Percentiles rank a stretch among this genome's conserved stretches.
Conservation (phyloP, 2,329 filamentous ascomycete genomes). For the Bipolaris zeicola region DNA sequence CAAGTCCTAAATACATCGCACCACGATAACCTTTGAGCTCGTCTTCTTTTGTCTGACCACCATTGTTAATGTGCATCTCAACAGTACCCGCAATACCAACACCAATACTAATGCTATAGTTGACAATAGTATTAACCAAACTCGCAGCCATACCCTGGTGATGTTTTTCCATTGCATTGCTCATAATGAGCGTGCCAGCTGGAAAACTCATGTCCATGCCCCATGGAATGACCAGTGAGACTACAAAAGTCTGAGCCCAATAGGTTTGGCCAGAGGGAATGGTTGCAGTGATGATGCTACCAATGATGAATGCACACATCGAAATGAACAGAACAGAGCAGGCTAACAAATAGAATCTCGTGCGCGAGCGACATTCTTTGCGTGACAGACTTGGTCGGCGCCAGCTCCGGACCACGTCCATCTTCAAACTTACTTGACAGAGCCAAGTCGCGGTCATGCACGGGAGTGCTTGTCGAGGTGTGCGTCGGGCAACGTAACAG, state of each 20-base stretch:
- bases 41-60: constrained; percentile 35
- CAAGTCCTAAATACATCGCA: constrained; percentile 49
- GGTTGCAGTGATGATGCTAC: constrained; percentile 49
- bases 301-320: constrained; percentile 40
- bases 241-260: constrained; percentile 49
- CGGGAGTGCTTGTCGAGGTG: too few relatives aligned
- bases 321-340: constrained; percentile 38
- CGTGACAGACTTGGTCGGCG: too few relatives aligned
- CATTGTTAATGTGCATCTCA: constrained; percentile 47
- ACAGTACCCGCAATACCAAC: constrained; percentile 53
- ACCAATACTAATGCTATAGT: constrained; percentile 52
- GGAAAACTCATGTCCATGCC: constrained; percentile 54
- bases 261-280: constrained; percentile 50
- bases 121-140: constrained; percentile 50
- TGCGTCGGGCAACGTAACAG: too few relatives aligned
- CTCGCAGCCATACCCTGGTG: constrained; percentile 52
- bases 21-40: constrained; percentile 46
- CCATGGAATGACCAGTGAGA: constrained; percentile 41
- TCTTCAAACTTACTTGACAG: too few relatives aligned
- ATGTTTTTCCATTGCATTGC: constrained; percentile 44
- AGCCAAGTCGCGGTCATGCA: too few relatives aligned
- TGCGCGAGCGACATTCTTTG: too few relatives aligned
- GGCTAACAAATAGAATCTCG: too few relatives aligned
- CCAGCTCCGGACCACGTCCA: too few relatives aligned
- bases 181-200: constrained; percentile 49